Evolutionary conservation across 108 stramenopile species (phyloP).

Genomic region (Cylindrotheca closterium): DNA sequence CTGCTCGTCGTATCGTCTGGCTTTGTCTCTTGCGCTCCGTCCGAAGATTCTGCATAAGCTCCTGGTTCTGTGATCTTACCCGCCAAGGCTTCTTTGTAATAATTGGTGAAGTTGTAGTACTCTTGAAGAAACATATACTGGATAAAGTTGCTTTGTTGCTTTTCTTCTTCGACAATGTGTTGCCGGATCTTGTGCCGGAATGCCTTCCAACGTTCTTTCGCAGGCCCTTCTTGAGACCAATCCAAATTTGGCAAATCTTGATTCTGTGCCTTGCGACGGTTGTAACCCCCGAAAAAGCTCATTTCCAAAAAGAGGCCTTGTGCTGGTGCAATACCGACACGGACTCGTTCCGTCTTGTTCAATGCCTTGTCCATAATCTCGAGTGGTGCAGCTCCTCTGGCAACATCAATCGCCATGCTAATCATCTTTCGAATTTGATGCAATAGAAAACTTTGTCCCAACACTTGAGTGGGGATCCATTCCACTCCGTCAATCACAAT

Average conservation of each 20-base stretch:
- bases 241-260: conserved; percentile 45
- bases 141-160: conserved; percentile 76
- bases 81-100: no score
- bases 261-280: conserved; percentile 57
- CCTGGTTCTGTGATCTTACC: no score
- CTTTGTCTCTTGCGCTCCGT: not conserved
- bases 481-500: conserved; percentile 67
- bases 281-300: conserved; percentile 79
- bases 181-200: conserved; percentile 73
- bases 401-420: conserved; percentile 74
- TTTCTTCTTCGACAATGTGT: conserved; percentile 82
- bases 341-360: conserved; percentile 37
- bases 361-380: conserved; percentile 55
- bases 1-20: no score
- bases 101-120: no score
- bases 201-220: conserved; percentile 56
- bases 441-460: conserved; percentile 95
- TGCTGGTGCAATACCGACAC: conserved; percentile 70
- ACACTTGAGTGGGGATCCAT: conserved; percentile 84
- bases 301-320: conserved; percentile 89
- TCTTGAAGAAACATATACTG: conserved; percentile 74
- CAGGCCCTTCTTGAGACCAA: conserved; percentile 48
- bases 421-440: conserved; percentile 99
- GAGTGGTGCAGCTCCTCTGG: conserved; percentile 59
- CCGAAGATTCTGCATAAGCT: no score